Evolutionary conservation across 1,284 basidiomycete genomes (phyloP), one percentile per base, ranked within the genome.

Genomic region (Stereum hirsutum): DNA sequence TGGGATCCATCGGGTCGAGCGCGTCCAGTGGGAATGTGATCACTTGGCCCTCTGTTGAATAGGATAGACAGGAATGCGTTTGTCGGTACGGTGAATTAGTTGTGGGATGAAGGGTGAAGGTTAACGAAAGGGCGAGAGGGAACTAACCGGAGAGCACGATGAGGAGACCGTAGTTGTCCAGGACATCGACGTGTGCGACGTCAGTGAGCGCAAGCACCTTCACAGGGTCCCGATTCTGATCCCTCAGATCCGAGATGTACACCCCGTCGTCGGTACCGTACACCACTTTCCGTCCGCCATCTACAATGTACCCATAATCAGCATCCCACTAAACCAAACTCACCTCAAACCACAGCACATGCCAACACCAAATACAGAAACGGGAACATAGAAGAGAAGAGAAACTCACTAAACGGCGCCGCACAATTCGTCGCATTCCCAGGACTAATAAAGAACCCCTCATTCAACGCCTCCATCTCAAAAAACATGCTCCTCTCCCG

Each of bases 191-290:
- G 66, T 99, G 96, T 0, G 86, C 79, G 15, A 99, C 94, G 52
- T 95, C 91, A 34, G 87, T 70, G 15, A 98, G 65, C 15, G 86
- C 87, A 46, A 99, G 74, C 27, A 99, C 92, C 63, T 93, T 93
- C 35, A 90, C 73, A 0, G 96, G 96, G 41, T 90, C 88, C 46
- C 83, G 78, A 50, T 78, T 76, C 43, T 73, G 67, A 39, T 89
- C 83, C 41, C 81, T 74, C 33, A 97, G 65, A 57, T 97, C 89
- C 17, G 89, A 90, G 47, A 99, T 76, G 61, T 97, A 99, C 26
- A 99, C 87, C 24, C 96, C 96, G 50, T 97, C 93, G 56, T 96
- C 90, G 3, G 93, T 97, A 19, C 96, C 96, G 61, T 96, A 99
- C 19, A 94, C 93, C 55, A 96, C 81, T 49, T 86, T 76, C 54